Conservation (phyloP, 2,329 filamentous ascomycete species). For the Aspergillus pseudotamarii region DNA sequence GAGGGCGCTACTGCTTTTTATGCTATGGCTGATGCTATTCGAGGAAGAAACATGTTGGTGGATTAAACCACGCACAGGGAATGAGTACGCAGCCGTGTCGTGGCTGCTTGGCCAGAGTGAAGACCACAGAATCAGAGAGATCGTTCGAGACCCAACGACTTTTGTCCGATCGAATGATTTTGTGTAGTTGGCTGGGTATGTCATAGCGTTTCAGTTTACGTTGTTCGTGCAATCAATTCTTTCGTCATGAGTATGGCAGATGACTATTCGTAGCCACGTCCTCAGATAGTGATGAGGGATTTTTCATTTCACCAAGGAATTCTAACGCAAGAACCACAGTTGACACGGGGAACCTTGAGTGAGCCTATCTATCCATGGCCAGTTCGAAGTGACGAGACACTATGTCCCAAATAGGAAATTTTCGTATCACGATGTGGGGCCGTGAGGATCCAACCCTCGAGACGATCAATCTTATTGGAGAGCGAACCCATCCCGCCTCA, state of each 20-base stretch:
- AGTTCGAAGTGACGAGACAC: too few species aligned
- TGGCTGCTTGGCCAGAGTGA: neutral
- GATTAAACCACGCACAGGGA: neutral
- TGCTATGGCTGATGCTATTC: constrained; percentile 2
- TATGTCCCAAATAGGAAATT: neutral
- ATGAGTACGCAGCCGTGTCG: constrained; percentile 2
- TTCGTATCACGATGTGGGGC: neutral
- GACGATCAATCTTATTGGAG: neutral
- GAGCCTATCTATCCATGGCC: neutral
- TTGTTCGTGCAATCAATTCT: neutral
- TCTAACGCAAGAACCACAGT: neutral
- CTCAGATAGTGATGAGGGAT: neutral
- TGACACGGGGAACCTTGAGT: neutral
- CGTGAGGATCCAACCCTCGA: neutral
- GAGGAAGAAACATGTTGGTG: neutral
- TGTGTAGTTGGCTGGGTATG: neutral
- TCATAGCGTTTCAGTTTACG: neutral
- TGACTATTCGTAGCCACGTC: neutral
- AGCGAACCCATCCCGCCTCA: neutral
- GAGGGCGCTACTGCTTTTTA: neutral
- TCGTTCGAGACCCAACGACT: neutral
- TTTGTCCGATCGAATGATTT: neutral
- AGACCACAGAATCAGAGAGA: neutral
- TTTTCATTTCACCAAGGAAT: neutral
- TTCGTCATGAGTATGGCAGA: neutral